These are phyloP conservation scores for Buddleja alternifolia DNA, from an alignment of 257 asterid genomes.

Conservation along the genomic window DNA sequence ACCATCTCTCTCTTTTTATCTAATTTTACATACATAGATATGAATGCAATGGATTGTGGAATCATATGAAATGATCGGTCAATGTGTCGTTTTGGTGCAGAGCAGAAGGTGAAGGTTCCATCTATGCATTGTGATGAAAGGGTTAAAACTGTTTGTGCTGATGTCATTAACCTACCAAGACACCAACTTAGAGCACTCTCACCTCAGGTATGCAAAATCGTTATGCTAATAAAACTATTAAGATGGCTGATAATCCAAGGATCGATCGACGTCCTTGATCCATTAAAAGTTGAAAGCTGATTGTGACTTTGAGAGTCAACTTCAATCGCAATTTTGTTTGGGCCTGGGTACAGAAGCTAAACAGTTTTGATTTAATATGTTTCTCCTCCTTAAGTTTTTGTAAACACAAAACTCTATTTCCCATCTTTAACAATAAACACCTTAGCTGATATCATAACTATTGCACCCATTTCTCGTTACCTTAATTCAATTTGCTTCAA, in stretches of 20 bases:
- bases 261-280: no score
- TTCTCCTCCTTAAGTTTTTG: neutral
- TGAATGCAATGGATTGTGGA: constrained; percentile 1
- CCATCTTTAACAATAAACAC: neutral
- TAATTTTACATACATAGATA: neutral
- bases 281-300: neutral
- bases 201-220: constrained; percentile 54
- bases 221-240: neutral
- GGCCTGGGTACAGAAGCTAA: neutral
- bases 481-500: neutral
- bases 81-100: constrained; percentile 44
- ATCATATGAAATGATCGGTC: neutral
- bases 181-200: constrained; percentile 68
- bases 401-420: neutral
- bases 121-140: constrained; percentile 75
- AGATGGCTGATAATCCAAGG: neutral
- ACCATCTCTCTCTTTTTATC: neutral
- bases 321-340: neutral
- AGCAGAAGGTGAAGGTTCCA: constrained; percentile 95
- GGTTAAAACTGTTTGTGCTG: constrained; percentile 77
- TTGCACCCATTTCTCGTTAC: neutral
- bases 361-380: neutral
- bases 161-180: constrained; percentile 63
- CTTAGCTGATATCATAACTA: neutral
- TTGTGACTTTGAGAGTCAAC: neutral